Evolutionary conservation across 805 yeast species (phyloP), one percentile per base, ranked within the genome.

Genomic region (baker's yeast (Saccharomyces cerevisiae)): DNA sequence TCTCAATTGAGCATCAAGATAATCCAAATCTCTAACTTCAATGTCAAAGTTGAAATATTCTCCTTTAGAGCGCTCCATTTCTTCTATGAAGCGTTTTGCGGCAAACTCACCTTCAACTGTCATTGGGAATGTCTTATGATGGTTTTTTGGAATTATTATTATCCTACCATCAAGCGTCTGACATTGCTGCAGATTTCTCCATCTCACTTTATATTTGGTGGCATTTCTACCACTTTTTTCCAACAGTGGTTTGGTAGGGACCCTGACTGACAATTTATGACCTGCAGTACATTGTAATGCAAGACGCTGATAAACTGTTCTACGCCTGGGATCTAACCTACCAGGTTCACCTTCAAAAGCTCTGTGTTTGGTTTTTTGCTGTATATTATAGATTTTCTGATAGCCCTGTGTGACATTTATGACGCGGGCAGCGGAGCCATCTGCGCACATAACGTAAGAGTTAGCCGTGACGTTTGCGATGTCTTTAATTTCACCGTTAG

Each of bases 361-460:
- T 27, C 62, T 54, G 51, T 62, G 64, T 53, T 65, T 66, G 46
- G 70, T 63, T 36, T 53, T 57, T 52, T 74, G 74, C 13, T 59
- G 46, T 32, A 78, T 70, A 28, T 67, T 61, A 60, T 72, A 78
- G 70, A 77, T 77, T 17, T 66, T 64, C 52, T 75, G 79, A 22
- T 54, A 57, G 58, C 79, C 81, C 59, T 78, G 69, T 51, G 76
- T 73, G 48, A 77, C 66, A 26, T 67, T 72, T 41, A 69, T 68
- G 43, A 78, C 79, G 17, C 58, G 54, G 58, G 78, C 70, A 29
- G 73, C 65, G 9, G 56, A 50, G 52, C 80, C 80, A 58, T 76
- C 79, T 52, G 68, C 68, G 61, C 79, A 77, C 71, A 75, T 64
- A 46, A 77, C 76, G 21, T 47, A 26, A 27, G 75, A 76, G 57